Base-by-base conservation (phyloP, 2,329 filamentous ascomycete species). In the Juglanconis sp. region DNA sequence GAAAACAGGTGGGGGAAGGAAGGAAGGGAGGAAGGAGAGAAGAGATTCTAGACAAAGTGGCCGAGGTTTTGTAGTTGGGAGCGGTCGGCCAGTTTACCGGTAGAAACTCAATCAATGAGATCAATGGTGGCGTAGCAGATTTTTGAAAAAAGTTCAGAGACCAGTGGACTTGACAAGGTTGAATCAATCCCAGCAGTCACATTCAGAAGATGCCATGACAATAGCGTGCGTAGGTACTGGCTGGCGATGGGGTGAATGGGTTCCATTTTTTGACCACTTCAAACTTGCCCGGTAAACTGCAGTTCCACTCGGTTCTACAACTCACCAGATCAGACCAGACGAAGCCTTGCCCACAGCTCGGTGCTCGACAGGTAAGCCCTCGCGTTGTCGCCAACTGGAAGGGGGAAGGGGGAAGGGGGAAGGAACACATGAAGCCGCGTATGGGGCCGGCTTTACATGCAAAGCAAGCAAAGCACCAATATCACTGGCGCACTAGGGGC, bases 1-100 rank as follows among this genome's bases (percentile, higher is more conserved):
- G 35, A 53, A 49, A 24, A 49, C 51, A 38, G 24, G 60, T 57
- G 53, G 6, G 38, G 53, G 34, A 55, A 52, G 51, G 31, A 57
- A 55, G 40, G 51, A 51, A 35, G 17, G 9, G 50, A 57, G 58
- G 52, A n/a, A 46, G 59, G 40, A 48, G 53, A 24, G 34, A 47
- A 50, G 53, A 48, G 55, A 11, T 11, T 36, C 35, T 38, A 36
- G 44, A 40, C 9, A 51, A 56, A 40, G 8, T 42, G 49, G 13
- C 30, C 32, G 15, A 9, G 56, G 17, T 40, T 44, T 40, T 44
- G 48, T n/a, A 13, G 47, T 35, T 8, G 56, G 49, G 30, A 30
- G 46, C 46, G 36, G 56, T 51, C n/a, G 31, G n/a, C 36, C 36
- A 48, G 38, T 58, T 34, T 10, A 9, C 35, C 4, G 17, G 34